phyloP scores from a whole-genome alignment of 164 flowering plant genomes.

The Berberis thunbergii region DNA sequence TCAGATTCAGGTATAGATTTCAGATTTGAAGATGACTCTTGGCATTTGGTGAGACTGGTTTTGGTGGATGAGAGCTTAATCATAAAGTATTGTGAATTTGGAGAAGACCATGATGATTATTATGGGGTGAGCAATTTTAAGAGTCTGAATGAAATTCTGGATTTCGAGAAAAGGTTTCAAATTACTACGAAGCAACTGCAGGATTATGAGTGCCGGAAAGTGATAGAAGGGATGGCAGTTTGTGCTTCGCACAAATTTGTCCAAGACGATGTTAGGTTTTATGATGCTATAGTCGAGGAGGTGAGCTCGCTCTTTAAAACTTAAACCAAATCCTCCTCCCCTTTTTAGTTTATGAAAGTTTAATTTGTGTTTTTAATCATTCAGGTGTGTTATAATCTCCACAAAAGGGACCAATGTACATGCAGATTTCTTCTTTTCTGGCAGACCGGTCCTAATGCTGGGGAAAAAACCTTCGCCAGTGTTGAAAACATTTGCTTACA shows the following conservation, averaged over 20 bases:
- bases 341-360: no score
- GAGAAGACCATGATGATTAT: background rate
- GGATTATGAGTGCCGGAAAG: background rate
- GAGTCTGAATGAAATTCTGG: background rate
- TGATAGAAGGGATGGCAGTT: background rate
- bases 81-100: background rate
- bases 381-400: background rate
- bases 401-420: slow-evolving; percentile 28
- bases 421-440: slow-evolving; percentile 38
- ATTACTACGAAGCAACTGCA: background rate
- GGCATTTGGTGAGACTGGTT: background rate
- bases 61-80: background rate
- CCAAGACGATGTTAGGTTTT: background rate
- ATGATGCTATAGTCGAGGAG: background rate
- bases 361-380: no score
- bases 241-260: background rate
- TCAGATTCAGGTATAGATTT: no score
- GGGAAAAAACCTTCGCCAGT: slow-evolving; percentile 10
- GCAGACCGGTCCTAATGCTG: slow-evolving; percentile 42
- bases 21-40: background rate
- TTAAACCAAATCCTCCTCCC: no score
- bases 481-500: slow-evolving; percentile 33
- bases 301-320: background rate
- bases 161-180: background rate
- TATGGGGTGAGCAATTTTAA: background rate